These are phyloP conservation scores for Gypsophila paniculata DNA, from an alignment of 179 eudicot genomes.

Conservation along the genomic window DNA sequence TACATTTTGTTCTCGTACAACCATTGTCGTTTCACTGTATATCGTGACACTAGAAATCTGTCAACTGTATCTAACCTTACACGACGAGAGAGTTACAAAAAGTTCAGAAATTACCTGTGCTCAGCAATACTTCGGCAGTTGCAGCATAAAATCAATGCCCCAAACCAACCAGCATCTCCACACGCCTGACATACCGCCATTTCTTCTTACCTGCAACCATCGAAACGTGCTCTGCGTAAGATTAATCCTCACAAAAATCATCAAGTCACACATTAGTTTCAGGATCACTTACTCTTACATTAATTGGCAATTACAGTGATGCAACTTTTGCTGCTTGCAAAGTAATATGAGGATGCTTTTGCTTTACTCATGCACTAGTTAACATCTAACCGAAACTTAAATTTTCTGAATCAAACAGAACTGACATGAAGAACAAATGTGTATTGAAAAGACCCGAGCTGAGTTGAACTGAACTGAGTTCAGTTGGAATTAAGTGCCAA, in stretches of 20 bases:
- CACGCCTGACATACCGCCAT: conserved; percentile 23
- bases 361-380: no score
- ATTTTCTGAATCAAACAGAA: no score
- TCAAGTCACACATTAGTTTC: not conserved
- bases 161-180: conserved; percentile 15
- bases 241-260: not conserved
- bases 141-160: conserved; percentile 12
- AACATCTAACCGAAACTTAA: not conserved
- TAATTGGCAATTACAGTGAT: not conserved
- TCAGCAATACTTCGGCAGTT: conserved; percentile 9
- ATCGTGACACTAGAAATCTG: not conserved
- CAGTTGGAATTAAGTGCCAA: no score
- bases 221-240: not conserved
- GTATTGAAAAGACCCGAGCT: not conserved
- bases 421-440: not conserved
- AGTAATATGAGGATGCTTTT: not conserved
- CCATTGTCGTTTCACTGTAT: not conserved
- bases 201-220: conserved; percentile 15
- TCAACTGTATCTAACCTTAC: not conserved
- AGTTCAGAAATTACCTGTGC: conserved; percentile 19
- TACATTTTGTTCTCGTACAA: no score
- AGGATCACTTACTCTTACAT: not conserved
- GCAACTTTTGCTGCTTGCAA: no score
- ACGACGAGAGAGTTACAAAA: not conserved
- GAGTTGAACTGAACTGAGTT: no score